Evolutionary conservation across 306 rosid genomes (phyloP), one percentile per base, ranked within the genome.

Genomic region (Arachis stenosperma): DNA sequence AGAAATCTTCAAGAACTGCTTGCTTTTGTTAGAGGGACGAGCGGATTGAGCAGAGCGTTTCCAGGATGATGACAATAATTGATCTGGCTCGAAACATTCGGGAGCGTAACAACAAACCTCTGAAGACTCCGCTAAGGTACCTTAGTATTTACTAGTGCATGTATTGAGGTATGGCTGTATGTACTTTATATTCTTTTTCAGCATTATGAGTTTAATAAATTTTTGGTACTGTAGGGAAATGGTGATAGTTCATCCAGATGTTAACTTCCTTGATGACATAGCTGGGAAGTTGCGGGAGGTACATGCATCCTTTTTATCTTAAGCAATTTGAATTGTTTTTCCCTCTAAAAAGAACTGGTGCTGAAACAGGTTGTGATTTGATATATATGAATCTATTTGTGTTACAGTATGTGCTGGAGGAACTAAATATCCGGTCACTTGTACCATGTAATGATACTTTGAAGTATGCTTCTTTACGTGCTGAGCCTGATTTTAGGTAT

Each of bases 81-180:
- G 97, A 94, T 78, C 96, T 91, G 56, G 98, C 98, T 9, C 92
- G 96, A 69, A 94, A 94, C 72, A 91, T 89, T 76, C 97, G 97
- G 47, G 98, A 94, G 74, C 92, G 97, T 50, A 97, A 91, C 79
- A 94, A 88, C 88, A 94, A 88, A 70, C 92, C 98, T 72, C 97
- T 94, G 5, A 94, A 94, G 81, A 67, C 97, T 17, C 98, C 98
- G 10, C 90, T 94, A 71, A 94, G 97, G 98, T 93, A 59, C 40
- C 64, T 73, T 58, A 10, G 72, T 69, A 51, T 67, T 46, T 41
- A 73, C 53, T 42, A 53, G 40, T 72, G 61, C 50, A 12, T 61
- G 4, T 10, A 54, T 58, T 36, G 30, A 56, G 62, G 1, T 63
- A 10, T 50, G 61, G 57, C 51, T 8, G 12, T 47, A 17, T 22